These are phyloP conservation scores for Ascochyta fabae DNA, from an alignment of 2,329 filamentous ascomycete genomes.

Conservation along the genomic window DNA sequence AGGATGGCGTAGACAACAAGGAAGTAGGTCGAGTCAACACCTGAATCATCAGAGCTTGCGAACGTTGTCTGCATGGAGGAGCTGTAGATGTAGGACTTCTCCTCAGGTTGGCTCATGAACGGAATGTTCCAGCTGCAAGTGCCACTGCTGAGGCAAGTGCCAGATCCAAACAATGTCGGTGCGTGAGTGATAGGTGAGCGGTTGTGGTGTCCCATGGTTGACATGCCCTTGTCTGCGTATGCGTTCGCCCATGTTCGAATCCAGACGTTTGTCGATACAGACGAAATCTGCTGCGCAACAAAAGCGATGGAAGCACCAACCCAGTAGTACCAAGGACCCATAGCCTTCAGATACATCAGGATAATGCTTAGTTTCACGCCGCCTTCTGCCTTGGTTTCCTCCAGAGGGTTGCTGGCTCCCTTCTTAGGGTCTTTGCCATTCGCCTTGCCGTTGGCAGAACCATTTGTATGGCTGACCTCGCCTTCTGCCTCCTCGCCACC, in stretches of 20 bases:
- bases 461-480: conserved; percentile 55
- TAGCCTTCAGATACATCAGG: conserved; percentile 81
- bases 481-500: conserved; percentile 49
- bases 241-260: conserved; percentile 95
- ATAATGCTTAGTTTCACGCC: conserved; percentile 90
- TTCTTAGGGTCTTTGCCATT: conserved; percentile 54
- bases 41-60: conserved; percentile 40
- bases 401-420: conserved; percentile 56
- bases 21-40: conserved; percentile 85
- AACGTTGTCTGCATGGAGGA: conserved; percentile 52
- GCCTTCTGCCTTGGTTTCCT: conserved; percentile 81
- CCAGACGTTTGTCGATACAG: conserved; percentile 91
- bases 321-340: conserved; percentile 99
- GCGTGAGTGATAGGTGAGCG: conserved; percentile 53
- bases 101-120: conserved; percentile 30
- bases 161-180: conserved; percentile 51
- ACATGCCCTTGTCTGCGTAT: conserved; percentile 64
- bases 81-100: conserved; percentile 43
- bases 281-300: conserved; percentile 79
- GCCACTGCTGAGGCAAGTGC: conserved; percentile 57
- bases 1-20: conserved; percentile 82
- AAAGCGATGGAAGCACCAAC: conserved; percentile 76
- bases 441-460: conserved; percentile 53
- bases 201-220: conserved; percentile 39
- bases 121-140: conserved; percentile 58